A percentile compares a stretch with the other conserved stretches of the same genome.
These are phyloP conservation scores for Leccinum broughii DNA, from an alignment of 768 basidiomycete genomes.

Conservation along the genomic window DNA sequence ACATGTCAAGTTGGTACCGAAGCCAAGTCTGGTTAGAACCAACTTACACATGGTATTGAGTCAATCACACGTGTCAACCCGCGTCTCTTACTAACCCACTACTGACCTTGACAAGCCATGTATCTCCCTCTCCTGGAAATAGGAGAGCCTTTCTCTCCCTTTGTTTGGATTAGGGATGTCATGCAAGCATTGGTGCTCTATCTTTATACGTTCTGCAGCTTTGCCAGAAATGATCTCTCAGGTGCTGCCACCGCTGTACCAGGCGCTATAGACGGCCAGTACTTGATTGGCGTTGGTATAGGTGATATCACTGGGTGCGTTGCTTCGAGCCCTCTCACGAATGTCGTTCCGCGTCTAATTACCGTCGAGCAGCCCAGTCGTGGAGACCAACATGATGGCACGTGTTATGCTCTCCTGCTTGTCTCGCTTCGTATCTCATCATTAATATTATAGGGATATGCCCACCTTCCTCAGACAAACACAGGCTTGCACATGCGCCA, in stretches of 20 bases:
- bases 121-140: constrained; percentile 23
- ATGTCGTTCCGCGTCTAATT: neutral
- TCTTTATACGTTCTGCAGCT: constrained; percentile 43
- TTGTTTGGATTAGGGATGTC: constrained; percentile 34
- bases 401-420: constrained; percentile 7
- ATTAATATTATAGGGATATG: constrained; percentile 55
- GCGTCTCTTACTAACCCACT: neutral
- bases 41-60: too few relatives aligned
- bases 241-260: neutral
- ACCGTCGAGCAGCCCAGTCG: constrained; percentile 53
- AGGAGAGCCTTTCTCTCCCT: constrained; percentile 15
- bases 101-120: constrained; percentile 9
- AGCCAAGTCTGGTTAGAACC: too few relatives aligned
- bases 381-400: constrained; percentile 86
- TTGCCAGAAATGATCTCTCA: constrained; percentile 34
- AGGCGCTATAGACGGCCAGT: constrained; percentile 15
- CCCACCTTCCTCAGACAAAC: constrained; percentile 60
- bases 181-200: constrained; percentile 44
- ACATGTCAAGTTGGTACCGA: constrained; percentile 11
- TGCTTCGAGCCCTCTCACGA: neutral
- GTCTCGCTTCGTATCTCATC: constrained; percentile 1
- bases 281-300: constrained; percentile 38
- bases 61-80: neutral
- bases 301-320: constrained; percentile 73
- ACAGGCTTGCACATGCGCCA: constrained; percentile 80